Conservation (phyloP, 768 basidiomycete genomes). For the Gloeopeniophorella convolvens region DNA sequence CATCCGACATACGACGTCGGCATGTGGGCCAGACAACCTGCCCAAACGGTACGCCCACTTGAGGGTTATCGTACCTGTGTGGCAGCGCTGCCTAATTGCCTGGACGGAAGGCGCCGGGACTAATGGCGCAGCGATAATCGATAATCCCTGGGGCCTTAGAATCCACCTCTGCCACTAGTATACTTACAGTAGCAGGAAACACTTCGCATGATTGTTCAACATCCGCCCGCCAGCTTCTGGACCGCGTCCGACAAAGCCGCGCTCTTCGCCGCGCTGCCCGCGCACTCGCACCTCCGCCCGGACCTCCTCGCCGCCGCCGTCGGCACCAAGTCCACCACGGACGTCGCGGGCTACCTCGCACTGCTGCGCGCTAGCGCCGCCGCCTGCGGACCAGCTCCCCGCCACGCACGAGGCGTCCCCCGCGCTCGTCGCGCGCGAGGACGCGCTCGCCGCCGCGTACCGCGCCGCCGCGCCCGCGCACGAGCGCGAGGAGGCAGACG, state of each 20-base stretch:
- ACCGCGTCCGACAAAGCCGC: constrained; percentile 56
- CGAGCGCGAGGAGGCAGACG: background rate
- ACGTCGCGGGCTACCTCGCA: constrained; percentile 64
- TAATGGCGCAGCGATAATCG: too few relatives aligned
- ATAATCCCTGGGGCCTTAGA: too few relatives aligned
- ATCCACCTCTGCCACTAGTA: too few relatives aligned
- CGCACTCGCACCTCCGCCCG: constrained; percentile 65
- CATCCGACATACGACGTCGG: too few relatives aligned
- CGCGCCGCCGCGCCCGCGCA: constrained; percentile 2
- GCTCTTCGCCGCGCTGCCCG: constrained; percentile 64
- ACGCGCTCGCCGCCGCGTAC: background rate
- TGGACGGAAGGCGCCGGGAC: too few relatives aligned
- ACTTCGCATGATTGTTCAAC: too few relatives aligned
- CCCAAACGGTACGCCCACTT: too few relatives aligned
- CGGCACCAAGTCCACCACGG: constrained; percentile 56
- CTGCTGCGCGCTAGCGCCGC: constrained; percentile 29
- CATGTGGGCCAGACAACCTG: too few relatives aligned
- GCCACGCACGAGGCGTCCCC: constrained; percentile 13
- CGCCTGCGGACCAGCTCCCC: background rate
- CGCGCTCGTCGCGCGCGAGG: constrained; percentile 11
- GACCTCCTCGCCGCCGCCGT: constrained; percentile 69
- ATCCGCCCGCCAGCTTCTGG: constrained; percentile 43
- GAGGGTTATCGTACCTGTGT: too few relatives aligned
- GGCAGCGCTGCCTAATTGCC: too few relatives aligned
- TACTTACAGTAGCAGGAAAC: too few relatives aligned